Evolutionary conservation across 2,329 filamentous ascomycete genomes (phyloP).

Genomic region (Aspergillus pseudoglaucus): DNA sequence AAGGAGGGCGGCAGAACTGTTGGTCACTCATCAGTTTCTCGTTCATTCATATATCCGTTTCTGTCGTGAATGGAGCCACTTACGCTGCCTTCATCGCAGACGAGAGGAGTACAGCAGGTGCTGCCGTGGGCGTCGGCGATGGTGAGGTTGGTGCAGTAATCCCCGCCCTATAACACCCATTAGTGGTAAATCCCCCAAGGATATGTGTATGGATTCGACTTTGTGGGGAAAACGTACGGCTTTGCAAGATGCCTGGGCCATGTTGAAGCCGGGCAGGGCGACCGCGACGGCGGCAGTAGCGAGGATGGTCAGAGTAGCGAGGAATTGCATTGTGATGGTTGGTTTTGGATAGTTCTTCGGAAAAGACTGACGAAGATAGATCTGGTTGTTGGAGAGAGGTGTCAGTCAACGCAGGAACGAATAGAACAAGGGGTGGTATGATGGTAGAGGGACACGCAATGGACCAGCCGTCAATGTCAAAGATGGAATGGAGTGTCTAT

Average conservation of each 20-base stretch:
- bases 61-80: background rate
- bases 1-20: no score
- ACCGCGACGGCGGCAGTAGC: constrained; percentile 3
- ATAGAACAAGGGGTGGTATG: background rate
- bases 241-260: constrained; percentile 3
- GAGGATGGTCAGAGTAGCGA: constrained; percentile 6
- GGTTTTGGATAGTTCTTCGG: background rate
- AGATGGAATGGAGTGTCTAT: no score
- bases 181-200: background rate
- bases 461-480: no score
- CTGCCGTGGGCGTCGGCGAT: background rate
- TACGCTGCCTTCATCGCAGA: constrained; percentile 3
- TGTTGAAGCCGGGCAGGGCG: constrained; percentile 1
- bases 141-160: constrained; percentile 6
- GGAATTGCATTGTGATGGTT: constrained; percentile 7
- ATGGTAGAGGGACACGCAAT: no score
- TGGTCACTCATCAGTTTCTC: no score
- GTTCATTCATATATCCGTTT: no score
- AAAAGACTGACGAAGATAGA: background rate
- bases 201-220: background rate
- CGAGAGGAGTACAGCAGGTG: constrained; percentile 7
- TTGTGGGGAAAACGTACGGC: constrained; percentile 3
- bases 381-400: background rate
- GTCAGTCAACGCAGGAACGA: background rate
- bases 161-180: background rate